Conservation (phyloP, 129 eudicot genomes). For the Centella asiatica region DNA sequence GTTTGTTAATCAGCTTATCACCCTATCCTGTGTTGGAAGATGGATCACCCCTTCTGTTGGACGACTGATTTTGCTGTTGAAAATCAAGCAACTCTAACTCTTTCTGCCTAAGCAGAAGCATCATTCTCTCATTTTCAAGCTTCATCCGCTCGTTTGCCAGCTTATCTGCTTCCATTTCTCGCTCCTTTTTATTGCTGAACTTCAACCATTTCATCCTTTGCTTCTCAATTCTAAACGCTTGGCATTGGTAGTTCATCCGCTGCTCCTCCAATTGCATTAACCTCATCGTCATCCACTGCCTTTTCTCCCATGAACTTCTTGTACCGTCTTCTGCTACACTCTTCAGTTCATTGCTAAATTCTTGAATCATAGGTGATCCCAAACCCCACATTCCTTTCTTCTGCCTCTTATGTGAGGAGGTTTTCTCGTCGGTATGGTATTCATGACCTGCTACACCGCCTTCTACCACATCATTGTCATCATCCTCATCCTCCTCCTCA, state of each 20-base stretch:
- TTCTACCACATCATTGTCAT: constrained; percentile 29
- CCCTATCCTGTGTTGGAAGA: constrained; percentile 36
- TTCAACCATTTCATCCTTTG: constrained; percentile 66
- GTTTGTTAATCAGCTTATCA: background rate
- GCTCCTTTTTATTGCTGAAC: constrained; percentile 62
- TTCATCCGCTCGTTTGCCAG: constrained; percentile 48
- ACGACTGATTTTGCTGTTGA: constrained; percentile 28
- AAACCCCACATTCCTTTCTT: background rate
- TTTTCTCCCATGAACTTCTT: constrained; percentile 51
- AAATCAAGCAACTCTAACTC: constrained; percentile 51
- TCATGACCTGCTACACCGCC: constrained; percentile 26
- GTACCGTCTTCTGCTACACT: constrained; percentile 34
- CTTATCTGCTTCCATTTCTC: constrained; percentile 74
- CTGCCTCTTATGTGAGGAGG: constrained; percentile 13
- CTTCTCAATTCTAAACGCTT: constrained; percentile 58
- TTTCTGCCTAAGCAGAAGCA: constrained; percentile 52
- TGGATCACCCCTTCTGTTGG: constrained; percentile 27
- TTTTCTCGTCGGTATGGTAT: constrained; percentile 12
- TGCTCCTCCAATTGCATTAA: constrained; percentile 56
- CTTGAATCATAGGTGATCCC: constrained; percentile 22
- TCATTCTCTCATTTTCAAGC: constrained; percentile 82
- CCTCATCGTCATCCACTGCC: constrained; percentile 59
- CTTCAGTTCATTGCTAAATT: constrained; percentile 33
- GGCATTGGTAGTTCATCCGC: constrained; percentile 34
- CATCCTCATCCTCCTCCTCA: constrained; percentile 24